These are phyloP conservation scores for Chalciporus sp. DNA, from an alignment of 1,284 basidiomycete species.

Conservation along the genomic window DNA sequence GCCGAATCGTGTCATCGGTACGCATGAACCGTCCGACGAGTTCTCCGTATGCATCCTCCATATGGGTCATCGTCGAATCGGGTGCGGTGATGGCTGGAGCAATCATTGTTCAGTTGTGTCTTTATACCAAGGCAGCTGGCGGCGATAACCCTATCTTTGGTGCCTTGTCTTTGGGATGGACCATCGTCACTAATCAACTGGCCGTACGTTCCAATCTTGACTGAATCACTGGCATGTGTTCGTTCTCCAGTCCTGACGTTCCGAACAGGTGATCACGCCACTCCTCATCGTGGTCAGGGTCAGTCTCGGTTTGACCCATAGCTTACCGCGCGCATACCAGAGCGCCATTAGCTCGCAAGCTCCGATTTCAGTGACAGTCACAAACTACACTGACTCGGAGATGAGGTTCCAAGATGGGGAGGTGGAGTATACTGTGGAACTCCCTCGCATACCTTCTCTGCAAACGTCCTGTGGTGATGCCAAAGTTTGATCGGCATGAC, in stretches of 20 bases:
- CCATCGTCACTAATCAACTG: not conserved
- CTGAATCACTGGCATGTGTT: too few species aligned
- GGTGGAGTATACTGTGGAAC: too few species aligned
- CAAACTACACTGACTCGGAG: too few species aligned
- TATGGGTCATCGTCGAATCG: slow-evolving; percentile 9
- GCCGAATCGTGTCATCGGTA: not conserved
- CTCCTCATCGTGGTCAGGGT: not conserved
- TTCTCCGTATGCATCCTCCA: slow-evolving; percentile 1
- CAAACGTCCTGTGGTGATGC: too few species aligned
- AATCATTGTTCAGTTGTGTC: not conserved
- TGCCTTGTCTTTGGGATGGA: not conserved
- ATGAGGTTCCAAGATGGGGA: too few species aligned
- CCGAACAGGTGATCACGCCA: not conserved
- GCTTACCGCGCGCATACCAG: not conserved
- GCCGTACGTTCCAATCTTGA: not conserved
- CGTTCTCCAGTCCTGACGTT: too few species aligned
- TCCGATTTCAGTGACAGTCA: not conserved
- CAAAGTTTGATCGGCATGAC: too few species aligned
- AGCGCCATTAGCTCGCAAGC: not conserved
- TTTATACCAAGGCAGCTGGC: not conserved
- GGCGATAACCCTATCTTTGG: not conserved
- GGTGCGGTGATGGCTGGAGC: not conserved
- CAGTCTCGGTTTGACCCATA: not conserved
- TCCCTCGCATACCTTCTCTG: too few species aligned
- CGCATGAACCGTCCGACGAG: not conserved